Conservation (phyloP, 2,329 filamentous ascomycete species). For the Leptodontidium sp. region DNA sequence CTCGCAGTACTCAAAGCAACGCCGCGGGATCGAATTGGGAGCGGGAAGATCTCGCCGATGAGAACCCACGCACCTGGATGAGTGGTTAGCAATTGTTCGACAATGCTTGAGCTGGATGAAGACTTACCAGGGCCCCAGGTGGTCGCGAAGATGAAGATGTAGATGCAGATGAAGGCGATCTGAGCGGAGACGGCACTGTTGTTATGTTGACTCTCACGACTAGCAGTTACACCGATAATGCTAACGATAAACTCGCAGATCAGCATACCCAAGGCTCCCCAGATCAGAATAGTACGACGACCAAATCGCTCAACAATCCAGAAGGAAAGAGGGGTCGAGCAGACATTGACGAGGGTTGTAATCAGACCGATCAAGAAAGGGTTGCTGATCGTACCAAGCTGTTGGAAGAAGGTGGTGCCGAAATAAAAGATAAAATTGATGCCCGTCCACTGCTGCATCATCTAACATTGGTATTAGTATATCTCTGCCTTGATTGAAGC, state of each 20-base stretch:
- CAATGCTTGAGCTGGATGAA: slow-evolving; percentile 66
- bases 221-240: slow-evolving; percentile 71
- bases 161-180: too few species aligned
- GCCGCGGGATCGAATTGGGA: slow-evolving; percentile 81
- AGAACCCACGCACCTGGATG: slow-evolving; percentile 73
- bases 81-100: slow-evolving; percentile 87
- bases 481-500: too few species aligned
- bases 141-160: too few species aligned
- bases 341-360: slow-evolving; percentile 73
- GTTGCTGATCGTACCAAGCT: slow-evolving; percentile 76
- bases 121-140: too few species aligned
- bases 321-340: slow-evolving; percentile 81
- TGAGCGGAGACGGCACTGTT: too few species aligned
- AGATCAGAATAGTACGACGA: slow-evolving; percentile 80
- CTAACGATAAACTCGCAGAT: slow-evolving; percentile 87
- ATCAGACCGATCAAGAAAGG: slow-evolving; percentile 65
- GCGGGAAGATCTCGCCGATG: slow-evolving; percentile 88
- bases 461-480: too few species aligned
- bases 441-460: too few species aligned
- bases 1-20: slow-evolving; percentile 60
- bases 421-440: slow-evolving; percentile 67
- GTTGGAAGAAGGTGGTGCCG: slow-evolving; percentile 76
- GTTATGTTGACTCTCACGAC: too few species aligned
- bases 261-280: slow-evolving; percentile 81
- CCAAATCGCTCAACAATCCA: slow-evolving; percentile 83